Evolutionary conservation across 2,329 filamentous ascomycete genomes (phyloP).

Genomic region (Claviceps spartinae): DNA sequence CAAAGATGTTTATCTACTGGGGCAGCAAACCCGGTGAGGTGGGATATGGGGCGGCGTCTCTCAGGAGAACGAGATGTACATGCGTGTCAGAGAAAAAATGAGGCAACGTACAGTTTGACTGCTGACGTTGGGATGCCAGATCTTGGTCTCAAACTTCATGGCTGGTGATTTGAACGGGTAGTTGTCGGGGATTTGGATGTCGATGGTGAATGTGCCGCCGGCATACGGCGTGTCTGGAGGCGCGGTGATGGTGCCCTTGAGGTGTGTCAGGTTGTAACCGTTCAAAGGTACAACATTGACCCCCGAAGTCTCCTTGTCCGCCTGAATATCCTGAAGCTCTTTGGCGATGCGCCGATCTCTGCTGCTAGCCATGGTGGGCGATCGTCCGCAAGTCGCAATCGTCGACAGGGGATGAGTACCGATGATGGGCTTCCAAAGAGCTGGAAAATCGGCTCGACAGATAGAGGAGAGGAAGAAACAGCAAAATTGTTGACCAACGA

Average conservation of each 20-base stretch:
- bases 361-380: constrained; percentile 31
- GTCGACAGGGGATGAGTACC: neutral
- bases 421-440: neutral
- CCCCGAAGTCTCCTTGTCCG: constrained; percentile 59
- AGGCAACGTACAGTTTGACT: constrained; percentile 62
- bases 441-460: neutral
- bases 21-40: neutral
- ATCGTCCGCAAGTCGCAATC: neutral
- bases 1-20: neutral
- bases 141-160: constrained; percentile 85
- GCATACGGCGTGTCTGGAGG: constrained; percentile 91
- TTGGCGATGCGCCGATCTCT: constrained; percentile 53
- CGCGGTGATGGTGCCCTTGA: constrained; percentile 71
- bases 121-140: constrained; percentile 97
- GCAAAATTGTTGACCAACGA: neutral
- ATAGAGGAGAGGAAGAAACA: neutral
- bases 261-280: constrained; percentile 61
- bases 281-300: constrained; percentile 55
- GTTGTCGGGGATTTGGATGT: constrained; percentile 74
- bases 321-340: constrained; percentile 61
- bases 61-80: neutral
- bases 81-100: neutral
- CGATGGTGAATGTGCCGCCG: constrained; percentile 67
- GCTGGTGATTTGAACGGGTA: constrained; percentile 88
- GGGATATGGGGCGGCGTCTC: neutral